Base-by-base conservation (phyloP, 805 yeast genomes). In the Kregervanrija delftensis region DNA sequence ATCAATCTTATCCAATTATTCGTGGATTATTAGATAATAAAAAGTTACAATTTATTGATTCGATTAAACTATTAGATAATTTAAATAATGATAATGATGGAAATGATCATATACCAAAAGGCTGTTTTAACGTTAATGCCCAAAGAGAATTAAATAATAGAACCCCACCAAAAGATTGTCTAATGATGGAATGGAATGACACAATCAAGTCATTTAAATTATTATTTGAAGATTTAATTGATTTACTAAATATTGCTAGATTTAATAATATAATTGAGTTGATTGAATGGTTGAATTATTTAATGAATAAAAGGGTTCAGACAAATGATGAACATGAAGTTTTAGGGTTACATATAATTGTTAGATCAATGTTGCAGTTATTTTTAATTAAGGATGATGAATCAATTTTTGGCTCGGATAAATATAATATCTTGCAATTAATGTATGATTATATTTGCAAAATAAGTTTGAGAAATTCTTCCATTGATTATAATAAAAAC, bases 301-400 rank as follows among this genome's bases (percentile, higher is more conserved):
- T 61, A 35, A 58, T 57, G 62, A 50, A 51, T 14, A 52, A 56
- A 33, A 49, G 68, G 33, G 50, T 46, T 14, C 44, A 51, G 30
- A 53, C 55, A 5, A 37, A 44, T 30, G 60, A 56, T 33, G 49
- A 48, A 0, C 62, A 59, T 51, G 66, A 62, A 39, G 52, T 63
- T 5, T 33, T 55, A n/a, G 66, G 66, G 0, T 53, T 62, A 37
- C 73, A 70, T 49, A 74, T 72, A 6, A 58, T 85, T n/a, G 72
- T 82, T 1, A 69, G 90, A 47, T 84, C 85, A 1, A 53, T 81
- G 10, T 73, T 81, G 52, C 86, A 83, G 44, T 63, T 82, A 16
- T 79, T 74, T 53, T 63, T 83, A 17, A 66, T 83, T 34, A 66
- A 87, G 48, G 86, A 83, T 54, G 81, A 83, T 57, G 73, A 72